Evolutionary conservation across 495 filamentous ascomycete species (phyloP).

Genomic region (Schizothecium vesticola): DNA sequence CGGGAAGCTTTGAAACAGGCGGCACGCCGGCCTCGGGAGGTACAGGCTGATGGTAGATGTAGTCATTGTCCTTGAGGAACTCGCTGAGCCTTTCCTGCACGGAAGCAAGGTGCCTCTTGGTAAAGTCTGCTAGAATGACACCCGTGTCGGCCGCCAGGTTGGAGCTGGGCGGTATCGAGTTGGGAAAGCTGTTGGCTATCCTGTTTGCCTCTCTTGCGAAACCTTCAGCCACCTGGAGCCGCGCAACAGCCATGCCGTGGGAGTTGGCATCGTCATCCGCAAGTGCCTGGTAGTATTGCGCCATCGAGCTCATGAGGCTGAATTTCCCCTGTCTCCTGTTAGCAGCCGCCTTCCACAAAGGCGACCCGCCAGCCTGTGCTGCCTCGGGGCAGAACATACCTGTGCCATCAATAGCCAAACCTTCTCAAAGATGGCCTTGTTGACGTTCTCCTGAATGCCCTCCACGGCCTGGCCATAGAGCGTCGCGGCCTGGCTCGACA

Average conservation of each 20-base stretch:
- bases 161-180: slow-evolving; percentile 68
- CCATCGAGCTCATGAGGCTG: slow-evolving; percentile 75
- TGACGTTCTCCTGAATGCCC: slow-evolving; percentile 87
- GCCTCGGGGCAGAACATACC: slow-evolving; percentile 35
- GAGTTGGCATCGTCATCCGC: slow-evolving; percentile 84
- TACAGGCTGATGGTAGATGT: slow-evolving; percentile 92
- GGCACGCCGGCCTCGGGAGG: slow-evolving; percentile 76
- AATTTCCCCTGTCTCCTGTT: slow-evolving; percentile 61
- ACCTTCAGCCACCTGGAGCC: slow-evolving; percentile 74
- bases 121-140: slow-evolving; percentile 63
- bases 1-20: slow-evolving; percentile 82
- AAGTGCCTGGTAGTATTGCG: slow-evolving; percentile 90
- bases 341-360: not conserved
- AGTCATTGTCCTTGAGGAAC: slow-evolving; percentile 90
- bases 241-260: slow-evolving; percentile 79
- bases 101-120: slow-evolving; percentile 71
- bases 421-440: slow-evolving; percentile 88
- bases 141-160: slow-evolving; percentile 81
- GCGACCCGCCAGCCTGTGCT: not conserved
- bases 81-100: slow-evolving; percentile 75
- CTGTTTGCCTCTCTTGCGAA: slow-evolving; percentile 69
- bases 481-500: slow-evolving; percentile 83
- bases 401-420: slow-evolving; percentile 86
- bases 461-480: slow-evolving; percentile 84
- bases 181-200: slow-evolving; percentile 75